Evolutionary conservation across 83 land plant genomes (phyloP).

Genomic region (Picea abies): DNA sequence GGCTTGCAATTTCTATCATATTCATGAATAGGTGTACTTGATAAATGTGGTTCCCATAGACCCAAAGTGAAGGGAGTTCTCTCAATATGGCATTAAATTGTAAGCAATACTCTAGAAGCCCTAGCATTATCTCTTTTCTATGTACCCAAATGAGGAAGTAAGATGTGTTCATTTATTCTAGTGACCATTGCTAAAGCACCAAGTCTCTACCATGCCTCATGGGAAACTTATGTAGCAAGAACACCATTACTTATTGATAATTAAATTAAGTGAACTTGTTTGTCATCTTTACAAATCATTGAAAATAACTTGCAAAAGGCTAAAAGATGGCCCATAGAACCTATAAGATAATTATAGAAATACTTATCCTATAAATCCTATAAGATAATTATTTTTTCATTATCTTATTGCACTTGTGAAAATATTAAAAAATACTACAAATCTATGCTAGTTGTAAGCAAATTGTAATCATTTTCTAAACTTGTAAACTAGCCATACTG

Average conservation of each 20-base stretch:
- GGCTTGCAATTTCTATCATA: constrained; percentile 69
- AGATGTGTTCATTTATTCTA: constrained; percentile 62
- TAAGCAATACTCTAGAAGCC: constrained; percentile 48
- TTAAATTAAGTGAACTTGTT: constrained; percentile 7
- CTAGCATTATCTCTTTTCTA: constrained; percentile 61
- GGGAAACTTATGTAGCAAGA: constrained; percentile 15
- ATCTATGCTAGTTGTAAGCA: no score
- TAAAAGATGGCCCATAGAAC: no score
- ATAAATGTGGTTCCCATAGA: constrained; percentile 72
- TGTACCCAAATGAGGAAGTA: constrained; percentile 62
- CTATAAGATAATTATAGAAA: no score
- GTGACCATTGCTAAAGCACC: constrained; percentile 46
- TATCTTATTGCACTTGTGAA: no score
- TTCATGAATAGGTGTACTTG: constrained; percentile 59
- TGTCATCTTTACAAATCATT: constrained; percentile 49
- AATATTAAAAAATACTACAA: no score
- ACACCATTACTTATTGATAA: constrained; percentile 5
- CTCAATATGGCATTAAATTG: constrained; percentile 68
- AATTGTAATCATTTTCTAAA: no score
- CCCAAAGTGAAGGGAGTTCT: constrained; percentile 73
- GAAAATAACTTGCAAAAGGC: constrained; percentile 68
- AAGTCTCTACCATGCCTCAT: constrained; percentile 66
- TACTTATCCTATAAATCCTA: no score
- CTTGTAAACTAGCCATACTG: no score
- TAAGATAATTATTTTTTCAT: no score